A percentile compares a stretch with the other conserved stretches of the same genome.
Evolutionary conservation across 257 asterid genomes (phyloP).

Genomic region (Solanum infundibuliforme): DNA sequence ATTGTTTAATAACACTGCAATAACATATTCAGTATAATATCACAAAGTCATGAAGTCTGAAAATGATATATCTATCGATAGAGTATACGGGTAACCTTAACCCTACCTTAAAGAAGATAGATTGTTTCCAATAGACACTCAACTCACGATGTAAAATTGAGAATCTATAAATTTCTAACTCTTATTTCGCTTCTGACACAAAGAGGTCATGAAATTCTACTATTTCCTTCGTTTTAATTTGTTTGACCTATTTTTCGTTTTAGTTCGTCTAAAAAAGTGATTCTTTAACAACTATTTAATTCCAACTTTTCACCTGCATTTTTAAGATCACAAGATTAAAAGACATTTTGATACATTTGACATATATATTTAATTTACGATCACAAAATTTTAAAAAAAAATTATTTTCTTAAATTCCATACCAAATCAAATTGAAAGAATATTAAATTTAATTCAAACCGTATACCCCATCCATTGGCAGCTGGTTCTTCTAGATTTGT

Average conservation of each 20-base stretch:
- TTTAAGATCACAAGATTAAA: too few species aligned
- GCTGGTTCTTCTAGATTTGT: neutral
- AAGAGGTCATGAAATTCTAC: neutral
- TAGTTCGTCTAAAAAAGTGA: neutral
- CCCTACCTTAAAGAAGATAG: neutral
- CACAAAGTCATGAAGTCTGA: neutral
- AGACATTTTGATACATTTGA: fast-evolving
- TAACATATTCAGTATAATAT: neutral
- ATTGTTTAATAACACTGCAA: too few species aligned
- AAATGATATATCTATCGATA: too few species aligned
- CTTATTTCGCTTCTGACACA: neutral
- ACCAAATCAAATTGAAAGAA: neutral
- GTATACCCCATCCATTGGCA: neutral
- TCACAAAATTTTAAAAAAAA: too few species aligned
- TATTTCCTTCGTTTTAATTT: neutral
- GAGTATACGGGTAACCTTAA: too few species aligned
- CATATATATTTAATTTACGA: neutral
- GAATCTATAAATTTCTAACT: neutral
- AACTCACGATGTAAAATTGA: neutral
- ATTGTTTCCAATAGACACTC: neutral
- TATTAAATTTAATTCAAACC: neutral
- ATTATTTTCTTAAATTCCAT: neutral
- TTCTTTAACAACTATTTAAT: too few species aligned
- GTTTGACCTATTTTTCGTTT: neutral
- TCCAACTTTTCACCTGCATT: too few species aligned